phyloP scores from a whole-genome alignment of 2,329 filamentous ascomycete species.

The Penicillium sp. region DNA sequence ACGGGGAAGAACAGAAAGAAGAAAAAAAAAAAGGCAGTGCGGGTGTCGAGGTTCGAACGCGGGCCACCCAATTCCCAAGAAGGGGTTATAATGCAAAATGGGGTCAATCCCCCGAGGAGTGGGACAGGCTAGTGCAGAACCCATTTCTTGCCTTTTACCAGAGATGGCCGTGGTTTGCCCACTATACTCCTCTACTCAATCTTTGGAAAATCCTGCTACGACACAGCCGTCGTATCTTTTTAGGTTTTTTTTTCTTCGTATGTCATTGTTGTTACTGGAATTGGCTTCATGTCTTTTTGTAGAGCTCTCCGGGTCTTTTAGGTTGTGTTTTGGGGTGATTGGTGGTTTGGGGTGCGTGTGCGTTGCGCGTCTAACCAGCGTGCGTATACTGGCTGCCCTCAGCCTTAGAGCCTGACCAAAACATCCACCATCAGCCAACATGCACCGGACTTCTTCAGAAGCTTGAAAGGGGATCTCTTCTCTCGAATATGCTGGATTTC shows the following conservation, averaged over 20 bases:
- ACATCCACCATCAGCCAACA: not conserved
- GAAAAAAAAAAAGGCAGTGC: conserved; percentile 7
- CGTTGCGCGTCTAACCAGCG: not conserved
- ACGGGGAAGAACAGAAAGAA: not conserved
- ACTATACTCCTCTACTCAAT: conserved; percentile 61
- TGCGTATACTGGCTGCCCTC: not conserved
- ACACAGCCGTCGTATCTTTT: conserved; percentile 49
- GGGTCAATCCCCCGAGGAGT: conserved; percentile 53
- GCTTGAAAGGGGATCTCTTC: not conserved
- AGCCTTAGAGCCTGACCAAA: too few species aligned
- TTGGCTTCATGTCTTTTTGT: not conserved
- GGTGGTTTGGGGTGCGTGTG: not conserved
- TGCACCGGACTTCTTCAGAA: not conserved
- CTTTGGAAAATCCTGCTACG: conserved; percentile 54
- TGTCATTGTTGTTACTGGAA: not conserved
- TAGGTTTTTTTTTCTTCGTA: conserved; percentile 26
- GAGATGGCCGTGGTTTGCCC: conserved; percentile 71
- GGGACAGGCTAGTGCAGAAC: conserved; percentile 70
- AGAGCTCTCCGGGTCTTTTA: not conserved
- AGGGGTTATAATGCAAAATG: conserved; percentile 14
- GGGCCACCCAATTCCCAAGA: not conserved
- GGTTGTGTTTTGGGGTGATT: not conserved
- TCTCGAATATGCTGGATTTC: not conserved
- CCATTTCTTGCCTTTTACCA: conserved; percentile 80
- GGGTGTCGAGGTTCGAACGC: conserved; percentile 34